Conservation (phyloP, 345 rosid genomes). For the Moricandia moricandioides region DNA sequence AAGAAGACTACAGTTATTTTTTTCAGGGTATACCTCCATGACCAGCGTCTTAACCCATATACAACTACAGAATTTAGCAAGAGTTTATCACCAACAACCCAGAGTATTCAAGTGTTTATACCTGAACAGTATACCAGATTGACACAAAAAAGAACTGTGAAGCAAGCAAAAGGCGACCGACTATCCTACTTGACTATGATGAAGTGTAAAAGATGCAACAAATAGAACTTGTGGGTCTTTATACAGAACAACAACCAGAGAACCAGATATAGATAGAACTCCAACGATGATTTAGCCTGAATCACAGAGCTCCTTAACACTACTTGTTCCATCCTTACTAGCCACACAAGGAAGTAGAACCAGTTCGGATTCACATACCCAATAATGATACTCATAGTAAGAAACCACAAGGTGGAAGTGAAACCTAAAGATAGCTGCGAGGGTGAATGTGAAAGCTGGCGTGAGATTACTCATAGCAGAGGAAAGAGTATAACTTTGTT, state of each 20-base stretch:
- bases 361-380: neutral
- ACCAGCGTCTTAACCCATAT: neutral
- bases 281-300: slow-evolving; percentile 34
- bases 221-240: slow-evolving; percentile 24
- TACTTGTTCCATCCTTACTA: slow-evolving; percentile 20
- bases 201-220: neutral
- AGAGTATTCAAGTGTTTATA: neutral
- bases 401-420: neutral
- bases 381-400: neutral
- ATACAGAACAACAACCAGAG: slow-evolving; percentile 29
- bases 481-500: slow-evolving; percentile 32
- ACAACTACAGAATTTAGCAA: neutral
- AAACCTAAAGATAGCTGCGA: slow-evolving; percentile 34
- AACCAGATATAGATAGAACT: slow-evolving; percentile 32
- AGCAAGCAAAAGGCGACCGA: slow-evolving; percentile 30
- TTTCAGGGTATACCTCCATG: slow-evolving; percentile 10
- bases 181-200: slow-evolving; percentile 22
- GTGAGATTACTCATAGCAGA: slow-evolving; percentile 34
- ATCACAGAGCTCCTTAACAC: slow-evolving; percentile 29
- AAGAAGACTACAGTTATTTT: slow-evolving; percentile 7
- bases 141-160: slow-evolving; percentile 10
- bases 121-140: slow-evolving; percentile 35
- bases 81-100: neutral
- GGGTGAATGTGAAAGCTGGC: slow-evolving; percentile 31
- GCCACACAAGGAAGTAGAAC: neutral